phyloP scores from a whole-genome alignment of 208 protist genomes.

The Trypanosoma vivax region DNA sequence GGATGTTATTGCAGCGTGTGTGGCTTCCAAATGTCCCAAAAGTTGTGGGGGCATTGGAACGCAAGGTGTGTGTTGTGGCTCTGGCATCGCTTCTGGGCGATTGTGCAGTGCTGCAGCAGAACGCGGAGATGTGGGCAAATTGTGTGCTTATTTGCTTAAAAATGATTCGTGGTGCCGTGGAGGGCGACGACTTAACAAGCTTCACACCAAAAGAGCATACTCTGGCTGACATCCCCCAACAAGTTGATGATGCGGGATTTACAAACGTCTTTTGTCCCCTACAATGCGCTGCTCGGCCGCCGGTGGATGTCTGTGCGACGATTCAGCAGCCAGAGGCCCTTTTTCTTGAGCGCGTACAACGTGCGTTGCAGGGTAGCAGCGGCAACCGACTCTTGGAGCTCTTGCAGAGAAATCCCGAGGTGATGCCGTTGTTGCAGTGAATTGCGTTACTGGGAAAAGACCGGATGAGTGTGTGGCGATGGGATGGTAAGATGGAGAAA shows the following conservation, averaged over 20 bases:
- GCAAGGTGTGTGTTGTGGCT: constrained; percentile 81
- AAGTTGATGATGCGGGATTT: constrained; percentile 22
- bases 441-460: not conserved
- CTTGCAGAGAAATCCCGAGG: constrained; percentile 35
- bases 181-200: constrained; percentile 73
- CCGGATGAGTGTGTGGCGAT: not conserved
- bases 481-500: no score
- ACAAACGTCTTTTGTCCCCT: constrained; percentile 76
- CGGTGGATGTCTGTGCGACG: constrained; percentile 58
- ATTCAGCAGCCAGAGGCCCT: constrained; percentile 57
- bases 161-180: constrained; percentile 66
- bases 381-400: constrained; percentile 24
- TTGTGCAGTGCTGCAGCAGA: constrained; percentile 47
- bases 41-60: constrained; percentile 66
- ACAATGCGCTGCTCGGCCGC: constrained; percentile 47
- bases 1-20: constrained; percentile 61
- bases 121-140: constrained; percentile 43
- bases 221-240: constrained; percentile 29
- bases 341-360: constrained; percentile 53
- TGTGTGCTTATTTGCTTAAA: constrained; percentile 64
- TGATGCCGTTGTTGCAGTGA: constrained; percentile 50
- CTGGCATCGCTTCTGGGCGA: constrained; percentile 68
- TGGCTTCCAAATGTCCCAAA: constrained; percentile 84
- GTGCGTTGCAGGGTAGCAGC: constrained; percentile 35
- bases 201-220: constrained; percentile 43